Evolutionary conservation across 2,329 filamentous ascomycete species (phyloP), one percentile per base, ranked within the genome.

Genomic region (Curvularia eragrostidis): DNA sequence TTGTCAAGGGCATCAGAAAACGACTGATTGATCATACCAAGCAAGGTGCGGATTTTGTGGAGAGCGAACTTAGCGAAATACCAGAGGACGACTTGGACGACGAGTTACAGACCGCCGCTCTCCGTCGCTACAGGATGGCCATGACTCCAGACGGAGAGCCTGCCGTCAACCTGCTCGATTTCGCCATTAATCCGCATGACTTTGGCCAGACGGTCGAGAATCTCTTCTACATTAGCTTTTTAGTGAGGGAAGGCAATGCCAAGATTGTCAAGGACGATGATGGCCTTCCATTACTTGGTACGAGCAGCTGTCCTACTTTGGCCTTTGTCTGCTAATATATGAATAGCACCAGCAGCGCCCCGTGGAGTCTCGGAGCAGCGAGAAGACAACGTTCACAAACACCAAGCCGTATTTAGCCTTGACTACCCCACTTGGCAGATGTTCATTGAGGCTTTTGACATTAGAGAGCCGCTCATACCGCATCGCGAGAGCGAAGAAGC

Each of bases 191-290:
- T 67, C 95, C 95, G 0, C 81, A 81, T 38, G 96, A 92, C 0
- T 99, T 98, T 69, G 91, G 91, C 0, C 95, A 99, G 77, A 97
- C 93, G 0, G 88, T 99, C 6, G 95, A 99, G 75, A 99, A 99
- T 69, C 82, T 99, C 68, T 99, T 99, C 77, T 98, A 98, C 74
- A 86, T 97, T 66, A 96, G 91, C 73, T 99, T 99, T 72, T 80
- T 99, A 59, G 92, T 98, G 58, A 87, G 91, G 56, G 95, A 99
- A 77, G 93, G 93, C 10, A 87, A 85, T 58, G 85, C 93, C 5
- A 87, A 86, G 32, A 83, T 99, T n/a, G 82, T 85, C 3, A 84
- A 87, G 54, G 93, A 97, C 70, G 83, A 87, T 12, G 80, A 89
- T 59, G 88, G 85, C 1, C 79, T 97, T 41, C 93, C 93, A n/a